Base-by-base conservation (phyloP, 805 yeast genomes). In the Hemisphaericaspora nanyangensis region DNA sequence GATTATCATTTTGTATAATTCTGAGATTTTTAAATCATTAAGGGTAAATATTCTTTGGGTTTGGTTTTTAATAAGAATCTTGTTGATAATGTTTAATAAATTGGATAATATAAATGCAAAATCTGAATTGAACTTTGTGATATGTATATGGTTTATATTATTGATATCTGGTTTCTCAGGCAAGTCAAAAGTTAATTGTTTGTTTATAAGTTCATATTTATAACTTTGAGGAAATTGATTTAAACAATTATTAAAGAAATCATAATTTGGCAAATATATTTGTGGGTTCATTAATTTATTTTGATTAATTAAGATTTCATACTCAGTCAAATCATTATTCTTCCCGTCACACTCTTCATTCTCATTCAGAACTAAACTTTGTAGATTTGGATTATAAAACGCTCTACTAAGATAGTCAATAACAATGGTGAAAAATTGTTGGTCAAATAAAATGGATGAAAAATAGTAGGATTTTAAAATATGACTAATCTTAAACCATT, bases 401-500 rank as follows among this genome's bases (percentile, higher is more conserved):
- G 67, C 55, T 36, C 52, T 47, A n/a, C 57, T 51, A 37, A 68
- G 46, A 41, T 54, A 63, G 25, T 65, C 68, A 24, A 66, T 52
- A 11, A 57, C 45, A 0, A 56, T 47, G 7, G 52, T 47, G 35
- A 73, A 72, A 43, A 62, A 83, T 42, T 80, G 79, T 20, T 82
- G 76, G 56, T 93, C 98, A 57, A 82, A 85, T 18, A 93, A 58
- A 31, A 90, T 55, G 0, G 85, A 74, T 6, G 83, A 59, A 11
- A 91, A 63, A 50, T 82, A 85, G 55, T 88, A 95, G 56, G 74
- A 81, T 56, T 91, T 90, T 46, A 90, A 57, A 2, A 88, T 65
- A 56, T 93, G 96, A 32, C 79, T 82, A 7, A 73, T 57, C 54
- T 85, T 85, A 56, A 86, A 82, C 96, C 97, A 90, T 50, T 74